A percentile compares a stretch with the other conserved stretches of the same genome.
phyloP scores from a whole-genome alignment of 495 filamentous ascomycete genomes.

The Tuber calosporum region DNA sequence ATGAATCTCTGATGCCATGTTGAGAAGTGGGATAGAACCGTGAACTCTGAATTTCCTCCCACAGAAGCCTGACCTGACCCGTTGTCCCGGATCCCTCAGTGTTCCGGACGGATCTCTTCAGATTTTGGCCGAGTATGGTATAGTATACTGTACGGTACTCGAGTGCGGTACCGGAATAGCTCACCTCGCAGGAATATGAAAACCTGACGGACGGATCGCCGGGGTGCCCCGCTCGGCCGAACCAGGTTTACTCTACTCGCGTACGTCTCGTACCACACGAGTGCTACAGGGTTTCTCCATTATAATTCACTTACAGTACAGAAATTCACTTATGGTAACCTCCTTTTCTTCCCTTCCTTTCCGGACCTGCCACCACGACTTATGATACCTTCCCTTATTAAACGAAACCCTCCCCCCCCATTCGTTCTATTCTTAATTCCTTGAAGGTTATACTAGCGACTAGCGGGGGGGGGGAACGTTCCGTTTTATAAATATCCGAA shows the following conservation, averaged over 20 bases:
- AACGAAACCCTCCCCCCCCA: neutral
- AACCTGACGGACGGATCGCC: neutral
- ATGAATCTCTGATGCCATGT: no score
- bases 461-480: neutral
- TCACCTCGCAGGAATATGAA: neutral
- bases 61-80: no score
- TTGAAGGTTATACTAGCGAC: accelerated
- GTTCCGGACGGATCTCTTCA: no score
- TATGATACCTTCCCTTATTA: neutral
- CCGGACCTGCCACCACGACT: neutral
- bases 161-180: neutral
- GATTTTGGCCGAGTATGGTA: no score
- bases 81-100: no score
- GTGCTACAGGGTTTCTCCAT: no score
- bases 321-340: neutral
- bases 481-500: neutral
- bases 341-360: neutral
- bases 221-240: neutral
- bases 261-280: neutral
- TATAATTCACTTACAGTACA: neutral
- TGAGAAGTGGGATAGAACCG: no score
- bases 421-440: neutral
- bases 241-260: neutral
- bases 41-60: no score
- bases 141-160: no score